These are phyloP conservation scores for Xylaria sp. DNA, from an alignment of 2,329 filamentous ascomycete genomes.

Conservation along the genomic window DNA sequence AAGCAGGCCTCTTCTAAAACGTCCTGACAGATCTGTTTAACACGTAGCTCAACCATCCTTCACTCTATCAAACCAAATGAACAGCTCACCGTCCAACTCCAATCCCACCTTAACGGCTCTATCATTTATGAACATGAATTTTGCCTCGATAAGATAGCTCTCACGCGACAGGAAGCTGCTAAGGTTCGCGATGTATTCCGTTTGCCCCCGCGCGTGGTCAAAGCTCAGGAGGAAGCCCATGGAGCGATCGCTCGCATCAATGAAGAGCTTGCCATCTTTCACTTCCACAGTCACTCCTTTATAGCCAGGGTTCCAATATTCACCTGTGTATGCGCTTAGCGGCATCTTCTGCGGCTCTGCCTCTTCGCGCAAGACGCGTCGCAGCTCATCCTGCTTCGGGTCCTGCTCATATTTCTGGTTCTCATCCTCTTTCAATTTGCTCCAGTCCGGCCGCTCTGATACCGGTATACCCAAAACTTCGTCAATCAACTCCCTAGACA, in stretches of 20 bases:
- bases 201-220: slow-evolving; percentile 37
- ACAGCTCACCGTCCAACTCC: slow-evolving; percentile 24
- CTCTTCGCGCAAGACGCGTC: slow-evolving; percentile 19
- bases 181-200: slow-evolving; percentile 34
- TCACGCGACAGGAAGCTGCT: slow-evolving; percentile 1
- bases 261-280: slow-evolving; percentile 40
- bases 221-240: slow-evolving; percentile 37
- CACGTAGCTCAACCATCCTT: not conserved
- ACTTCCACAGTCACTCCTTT: slow-evolving; percentile 34
- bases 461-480: slow-evolving; percentile 34
- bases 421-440: not conserved
- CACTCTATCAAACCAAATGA: slow-evolving; percentile 41
- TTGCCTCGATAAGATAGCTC: slow-evolving; percentile 16
- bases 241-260: slow-evolving; percentile 42
- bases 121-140: slow-evolving; percentile 39
- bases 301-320: slow-evolving; percentile 43
- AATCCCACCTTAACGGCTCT: slow-evolving; percentile 38
- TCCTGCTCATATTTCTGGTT: not conserved
- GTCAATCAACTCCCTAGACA: slow-evolving; percentile 37
- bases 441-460: slow-evolving; percentile 28
- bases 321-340: slow-evolving; percentile 38
- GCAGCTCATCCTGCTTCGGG: slow-evolving; percentile 6
- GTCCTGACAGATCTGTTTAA: not conserved
- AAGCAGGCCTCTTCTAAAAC: too few species aligned
- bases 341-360: slow-evolving; percentile 37